phyloP scores from a whole-genome alignment of 2,329 filamentous ascomycete species.

The Coniochaeta sp. region DNA sequence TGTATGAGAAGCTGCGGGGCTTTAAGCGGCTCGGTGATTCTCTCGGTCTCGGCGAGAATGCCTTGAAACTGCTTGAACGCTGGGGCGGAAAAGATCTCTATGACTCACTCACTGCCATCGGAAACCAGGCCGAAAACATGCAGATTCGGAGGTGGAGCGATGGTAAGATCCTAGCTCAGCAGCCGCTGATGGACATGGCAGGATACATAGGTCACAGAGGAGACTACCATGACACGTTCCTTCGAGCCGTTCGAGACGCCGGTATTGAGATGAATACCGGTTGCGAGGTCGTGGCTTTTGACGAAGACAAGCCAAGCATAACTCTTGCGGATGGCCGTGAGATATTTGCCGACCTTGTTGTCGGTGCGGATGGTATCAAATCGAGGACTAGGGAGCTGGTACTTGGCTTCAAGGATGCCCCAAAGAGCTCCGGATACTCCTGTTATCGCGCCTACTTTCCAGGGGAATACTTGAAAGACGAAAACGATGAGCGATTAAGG shows the following conservation, averaged over 20 bases:
- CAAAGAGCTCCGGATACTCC: slow-evolving; percentile 45
- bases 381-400: slow-evolving; percentile 42
- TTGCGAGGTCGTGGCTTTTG: slow-evolving; percentile 27
- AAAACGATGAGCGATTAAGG: slow-evolving; percentile 21
- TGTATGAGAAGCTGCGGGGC: slow-evolving; percentile 34
- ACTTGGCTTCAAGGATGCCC: slow-evolving; percentile 42
- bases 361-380: slow-evolving; percentile 46
- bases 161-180: slow-evolving; percentile 35
- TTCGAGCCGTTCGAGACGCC: slow-evolving; percentile 28
- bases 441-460: slow-evolving; percentile 42
- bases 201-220: slow-evolving; percentile 36
- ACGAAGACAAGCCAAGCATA: slow-evolving; percentile 25
- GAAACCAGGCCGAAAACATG: slow-evolving; percentile 38
- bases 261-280: slow-evolving; percentile 32
- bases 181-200: slow-evolving; percentile 43
- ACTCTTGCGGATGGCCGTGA: slow-evolving; percentile 25
- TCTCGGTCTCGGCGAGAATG: slow-evolving; percentile 38
- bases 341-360: slow-evolving; percentile 36
- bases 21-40: slow-evolving; percentile 38
- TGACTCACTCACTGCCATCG: slow-evolving; percentile 31
- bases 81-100: slow-evolving; percentile 32
- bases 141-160: slow-evolving; percentile 39
- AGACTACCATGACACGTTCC: slow-evolving; percentile 34
- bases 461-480: slow-evolving; percentile 24
- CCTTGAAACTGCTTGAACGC: slow-evolving; percentile 33